A percentile compares a stretch with the other conserved stretches of the same genome.
Evolutionary conservation across 192 early-diverging fungal species (phyloP).

Genomic region (Gamsiella multidivaricata): DNA sequence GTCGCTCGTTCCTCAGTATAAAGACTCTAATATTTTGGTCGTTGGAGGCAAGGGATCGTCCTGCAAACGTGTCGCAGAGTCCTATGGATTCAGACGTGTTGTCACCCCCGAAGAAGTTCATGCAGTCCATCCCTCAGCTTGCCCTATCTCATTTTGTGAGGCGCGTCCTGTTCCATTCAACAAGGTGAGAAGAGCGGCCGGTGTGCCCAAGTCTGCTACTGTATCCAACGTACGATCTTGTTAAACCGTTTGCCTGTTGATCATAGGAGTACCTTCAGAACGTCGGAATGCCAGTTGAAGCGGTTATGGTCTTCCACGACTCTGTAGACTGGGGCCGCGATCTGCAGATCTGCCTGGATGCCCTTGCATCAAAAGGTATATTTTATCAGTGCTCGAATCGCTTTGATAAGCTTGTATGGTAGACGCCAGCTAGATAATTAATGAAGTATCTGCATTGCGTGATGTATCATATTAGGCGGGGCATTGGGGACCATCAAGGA

Average conservation of each 20-base stretch:
- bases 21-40: conserved; percentile 73
- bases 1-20: conserved; percentile 67
- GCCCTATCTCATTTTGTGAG: conserved; percentile 30
- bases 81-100: conserved; percentile 69
- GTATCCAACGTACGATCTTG: too few species aligned
- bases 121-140: conserved; percentile 69
- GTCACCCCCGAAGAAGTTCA: conserved; percentile 71
- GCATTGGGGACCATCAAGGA: conserved; percentile 64
- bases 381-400: too few species aligned
- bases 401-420: too few species aligned
- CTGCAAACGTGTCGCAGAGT: conserved; percentile 71
- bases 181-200: conserved; percentile 44
- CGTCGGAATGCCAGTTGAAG: conserved; percentile 66
- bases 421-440: too few species aligned
- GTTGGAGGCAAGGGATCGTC: conserved; percentile 73
- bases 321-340: conserved; percentile 89
- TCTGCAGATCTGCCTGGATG: conserved; percentile 82
- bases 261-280: conserved; percentile 51
- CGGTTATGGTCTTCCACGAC: conserved; percentile 89
- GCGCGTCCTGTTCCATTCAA: conserved; percentile 5
- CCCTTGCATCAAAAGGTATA: conserved; percentile 55
- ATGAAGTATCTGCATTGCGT: too few species aligned
- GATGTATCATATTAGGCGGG: conserved; percentile 63
- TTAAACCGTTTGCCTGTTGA: too few species aligned
- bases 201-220: too few species aligned